phyloP scores from a whole-genome alignment of 2,329 filamentous ascomycete genomes.

The Ceratocystis diversiconidia region DNA sequence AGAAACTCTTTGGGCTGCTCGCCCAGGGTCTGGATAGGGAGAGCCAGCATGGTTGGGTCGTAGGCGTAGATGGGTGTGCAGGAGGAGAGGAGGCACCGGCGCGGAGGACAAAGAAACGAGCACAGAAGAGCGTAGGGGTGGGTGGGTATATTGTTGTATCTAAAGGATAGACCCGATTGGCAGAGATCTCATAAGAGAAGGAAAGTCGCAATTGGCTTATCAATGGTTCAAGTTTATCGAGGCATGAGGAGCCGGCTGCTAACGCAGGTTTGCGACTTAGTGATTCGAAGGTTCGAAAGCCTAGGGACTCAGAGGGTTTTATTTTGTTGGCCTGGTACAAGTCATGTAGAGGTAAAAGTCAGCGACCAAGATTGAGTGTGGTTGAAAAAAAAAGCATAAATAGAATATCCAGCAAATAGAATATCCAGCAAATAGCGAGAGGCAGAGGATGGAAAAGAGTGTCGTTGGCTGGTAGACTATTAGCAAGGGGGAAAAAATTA shows the following conservation, averaged over 20 bases:
- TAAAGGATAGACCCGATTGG: background rate
- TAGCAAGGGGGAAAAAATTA: background rate
- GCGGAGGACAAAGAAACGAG: background rate
- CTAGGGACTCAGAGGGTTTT: background rate
- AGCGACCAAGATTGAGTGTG: background rate
- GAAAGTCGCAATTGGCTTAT: background rate
- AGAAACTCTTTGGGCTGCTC: conserved; percentile 16
- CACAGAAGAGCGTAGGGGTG: background rate
- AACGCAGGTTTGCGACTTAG: background rate
- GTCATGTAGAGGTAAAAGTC: too few relatives aligned
- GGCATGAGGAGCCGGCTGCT: background rate
- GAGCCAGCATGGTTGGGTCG: conserved; percentile 13
- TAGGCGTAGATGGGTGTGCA: background rate
- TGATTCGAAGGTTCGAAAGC: background rate
- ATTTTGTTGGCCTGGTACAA: too few relatives aligned
- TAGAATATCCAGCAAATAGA: background rate
- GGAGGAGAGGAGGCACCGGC: background rate
- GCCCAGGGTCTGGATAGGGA: conserved; percentile 14
- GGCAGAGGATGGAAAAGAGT: background rate
- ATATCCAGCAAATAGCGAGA: background rate
- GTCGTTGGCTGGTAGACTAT: background rate
- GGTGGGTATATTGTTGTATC: background rate
- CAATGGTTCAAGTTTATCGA: background rate
- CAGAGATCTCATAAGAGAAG: background rate
- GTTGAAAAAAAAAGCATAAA: background rate